These are phyloP conservation scores for Candida sojae DNA, from an alignment of 1,139 yeast genomes.

Conservation along the genomic window DNA sequence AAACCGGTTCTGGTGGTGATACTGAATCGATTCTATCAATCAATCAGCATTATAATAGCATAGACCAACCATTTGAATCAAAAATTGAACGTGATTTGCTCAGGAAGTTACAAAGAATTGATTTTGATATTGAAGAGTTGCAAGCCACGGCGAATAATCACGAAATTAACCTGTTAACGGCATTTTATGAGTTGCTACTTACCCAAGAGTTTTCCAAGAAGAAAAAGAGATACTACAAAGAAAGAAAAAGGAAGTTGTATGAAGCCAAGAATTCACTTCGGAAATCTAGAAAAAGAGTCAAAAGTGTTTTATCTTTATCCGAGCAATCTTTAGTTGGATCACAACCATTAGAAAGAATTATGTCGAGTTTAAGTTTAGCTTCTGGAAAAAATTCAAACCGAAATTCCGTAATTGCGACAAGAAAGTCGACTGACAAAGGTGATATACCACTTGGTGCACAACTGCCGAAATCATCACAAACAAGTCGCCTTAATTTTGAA, in stretches of 20 bases:
- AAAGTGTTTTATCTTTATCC: conserved; percentile 38
- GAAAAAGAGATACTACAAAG: conserved; percentile 32
- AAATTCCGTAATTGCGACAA: conserved; percentile 10
- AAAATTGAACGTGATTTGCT: conserved; percentile 66
- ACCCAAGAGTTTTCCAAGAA: conserved; percentile 57
- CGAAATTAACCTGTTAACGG: conserved; percentile 79
- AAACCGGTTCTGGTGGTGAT: conserved; percentile 20
- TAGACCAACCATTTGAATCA: conserved; percentile 51
- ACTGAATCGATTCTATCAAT: conserved; percentile 43
- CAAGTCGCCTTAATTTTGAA: conserved; percentile 8
- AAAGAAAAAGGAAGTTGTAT: conserved; percentile 41
- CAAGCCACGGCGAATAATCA: conserved; percentile 60
- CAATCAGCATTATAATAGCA: conserved; percentile 40
- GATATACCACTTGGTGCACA: neutral
- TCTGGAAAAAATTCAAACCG: conserved; percentile 27
- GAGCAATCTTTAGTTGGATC: conserved; percentile 26
- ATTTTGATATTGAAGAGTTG: conserved; percentile 66
- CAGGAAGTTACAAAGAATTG: conserved; percentile 62
- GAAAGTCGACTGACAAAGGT: conserved; percentile 15
- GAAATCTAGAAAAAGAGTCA: conserved; percentile 54
- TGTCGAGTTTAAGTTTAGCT: conserved; percentile 39
- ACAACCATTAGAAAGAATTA: conserved; percentile 44
- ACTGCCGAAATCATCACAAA: conserved; percentile 9
- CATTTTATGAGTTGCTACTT: conserved; percentile 75
- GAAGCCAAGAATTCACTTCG: conserved; percentile 44